Base-by-base conservation (phyloP, 2,329 filamentous ascomycete genomes). In the Clarireedia monteithiana region DNA sequence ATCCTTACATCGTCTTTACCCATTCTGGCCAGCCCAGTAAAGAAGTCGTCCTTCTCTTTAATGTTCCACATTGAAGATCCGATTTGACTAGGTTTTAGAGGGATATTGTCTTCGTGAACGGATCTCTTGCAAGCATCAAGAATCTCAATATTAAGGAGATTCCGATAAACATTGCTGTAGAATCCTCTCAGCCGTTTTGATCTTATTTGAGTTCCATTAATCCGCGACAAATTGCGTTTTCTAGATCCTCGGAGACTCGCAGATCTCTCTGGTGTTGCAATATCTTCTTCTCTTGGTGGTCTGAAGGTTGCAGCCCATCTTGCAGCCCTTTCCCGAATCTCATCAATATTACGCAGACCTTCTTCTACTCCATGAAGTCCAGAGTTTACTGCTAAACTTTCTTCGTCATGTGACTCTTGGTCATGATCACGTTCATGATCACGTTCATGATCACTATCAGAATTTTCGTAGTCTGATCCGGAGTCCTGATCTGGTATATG, bases 21-120 rank as follows among this genome's bases (percentile, higher is more conserved):
- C 2, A 86, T 75, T 0, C 80, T 80, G 1, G 78, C 75, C 3
- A 95, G 69, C 0, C 81, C 78, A 14, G 79, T 74, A 68, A 89
- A 95, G 57, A 96, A 80, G 0, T 74, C 63, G 1, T 78, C 73
- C 67, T 95, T 95, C 66, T 96, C 91, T 1, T 73, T 63, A 0
- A 78, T 59, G 0, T 80, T 84, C 92, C 92, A 97, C 10, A 71
- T 62, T 0, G 84, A 83, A 26, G 82, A 75, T 23, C 90, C 91
- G 50, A 91, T 72, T 64, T 90, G 87, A 2, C 79, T 77, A 38
- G 72, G 50, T 48, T 68, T 57, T 56, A 77, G 66, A 15, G 63
- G 60, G 23, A 53, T 47, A n/a, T 70, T 58, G 2, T 66, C 64
- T 14, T 60, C 60, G 46, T 65, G 64, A 52, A 71, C 67, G 17